Conservation (phyloP, 192 early-diverging fungal species). For the Entomortierella beljakovae region DNA sequence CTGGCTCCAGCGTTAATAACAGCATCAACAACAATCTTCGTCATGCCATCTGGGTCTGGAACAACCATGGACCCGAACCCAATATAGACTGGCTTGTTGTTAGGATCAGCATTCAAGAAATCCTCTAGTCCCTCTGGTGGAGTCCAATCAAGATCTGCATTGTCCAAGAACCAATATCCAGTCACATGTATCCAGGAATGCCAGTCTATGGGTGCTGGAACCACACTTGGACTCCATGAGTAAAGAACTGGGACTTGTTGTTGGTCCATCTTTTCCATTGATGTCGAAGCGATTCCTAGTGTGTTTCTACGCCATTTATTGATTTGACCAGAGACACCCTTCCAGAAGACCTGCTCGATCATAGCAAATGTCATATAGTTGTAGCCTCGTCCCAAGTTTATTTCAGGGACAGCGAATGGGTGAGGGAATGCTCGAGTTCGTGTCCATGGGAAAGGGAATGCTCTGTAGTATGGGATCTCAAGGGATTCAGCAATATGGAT, state of each 20-base stretch:
- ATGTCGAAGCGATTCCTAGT: conserved; percentile 60
- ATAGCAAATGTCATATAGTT: conserved; percentile 78
- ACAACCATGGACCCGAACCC: conserved; percentile 86
- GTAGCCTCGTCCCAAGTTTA: conserved; percentile 57
- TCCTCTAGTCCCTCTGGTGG: conserved; percentile 63
- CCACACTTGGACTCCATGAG: conserved; percentile 67
- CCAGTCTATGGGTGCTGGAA: conserved; percentile 77
- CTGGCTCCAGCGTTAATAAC: conserved; percentile 69
- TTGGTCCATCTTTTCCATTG: conserved; percentile 60
- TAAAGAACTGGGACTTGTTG: conserved; percentile 70
- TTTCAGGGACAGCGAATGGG: conserved; percentile 70
- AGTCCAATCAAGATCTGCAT: conserved; percentile 69
- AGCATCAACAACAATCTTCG: conserved; percentile 69
- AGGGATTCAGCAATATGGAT: conserved; percentile 75
- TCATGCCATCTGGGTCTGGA: conserved; percentile 72
- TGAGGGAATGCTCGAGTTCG: conserved; percentile 77
- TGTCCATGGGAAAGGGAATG: conserved; percentile 83
- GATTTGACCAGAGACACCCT: conserved; percentile 64
- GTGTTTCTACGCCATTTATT: conserved; percentile 66
- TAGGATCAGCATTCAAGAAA: conserved; percentile 65
- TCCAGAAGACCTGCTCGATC: conserved; percentile 79
- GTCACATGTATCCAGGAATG: conserved; percentile 74
- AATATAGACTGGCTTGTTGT: conserved; percentile 72
- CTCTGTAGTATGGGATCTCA: conserved; percentile 71
- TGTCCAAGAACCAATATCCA: conserved; percentile 83